These are phyloP conservation scores for Infundibulicybe gibba DNA, from an alignment of 768 basidiomycete genomes.

Conservation along the genomic window DNA sequence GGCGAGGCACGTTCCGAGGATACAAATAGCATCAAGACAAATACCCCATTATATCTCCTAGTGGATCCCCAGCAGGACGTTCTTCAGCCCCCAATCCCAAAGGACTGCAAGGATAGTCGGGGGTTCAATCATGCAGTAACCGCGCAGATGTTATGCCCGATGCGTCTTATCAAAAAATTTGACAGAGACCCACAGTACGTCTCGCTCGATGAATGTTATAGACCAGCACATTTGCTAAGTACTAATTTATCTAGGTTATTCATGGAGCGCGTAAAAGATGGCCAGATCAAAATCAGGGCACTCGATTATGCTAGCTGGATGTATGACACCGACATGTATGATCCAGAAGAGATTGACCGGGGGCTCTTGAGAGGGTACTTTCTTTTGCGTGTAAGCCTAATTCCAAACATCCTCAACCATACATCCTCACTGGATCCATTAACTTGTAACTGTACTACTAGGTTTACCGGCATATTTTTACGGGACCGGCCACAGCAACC, in stretches of 20 bases:
- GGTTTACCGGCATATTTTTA: slow-evolving; percentile 10
- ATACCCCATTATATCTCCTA: slow-evolving; percentile 2
- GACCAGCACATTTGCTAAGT: too few species aligned
- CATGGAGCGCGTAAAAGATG: neutral
- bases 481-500: slow-evolving; percentile 4
- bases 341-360: slow-evolving; percentile 2
- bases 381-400: slow-evolving; percentile 5
- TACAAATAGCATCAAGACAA: slow-evolving; percentile 3
- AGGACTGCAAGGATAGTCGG: slow-evolving; percentile 2
- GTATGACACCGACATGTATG: neutral
- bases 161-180: too few species aligned
- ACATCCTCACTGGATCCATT: neutral
- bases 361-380: slow-evolving; percentile 4
- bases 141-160: slow-evolving; percentile 6
- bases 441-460: neutral
- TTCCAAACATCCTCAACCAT: neutral
- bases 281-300: neutral
- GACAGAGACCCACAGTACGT: too few species aligned
- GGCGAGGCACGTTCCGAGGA: slow-evolving; percentile 4
- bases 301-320: slow-evolving; percentile 1
- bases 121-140: slow-evolving; percentile 10
- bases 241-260: too few species aligned
- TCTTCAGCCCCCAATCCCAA: slow-evolving; percentile 2
- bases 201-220: too few species aligned
- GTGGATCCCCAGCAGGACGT: slow-evolving; percentile 2